Evolutionary conservation across 108 stramenopile species (phyloP).

Genomic region (Nitzschia palea): DNA sequence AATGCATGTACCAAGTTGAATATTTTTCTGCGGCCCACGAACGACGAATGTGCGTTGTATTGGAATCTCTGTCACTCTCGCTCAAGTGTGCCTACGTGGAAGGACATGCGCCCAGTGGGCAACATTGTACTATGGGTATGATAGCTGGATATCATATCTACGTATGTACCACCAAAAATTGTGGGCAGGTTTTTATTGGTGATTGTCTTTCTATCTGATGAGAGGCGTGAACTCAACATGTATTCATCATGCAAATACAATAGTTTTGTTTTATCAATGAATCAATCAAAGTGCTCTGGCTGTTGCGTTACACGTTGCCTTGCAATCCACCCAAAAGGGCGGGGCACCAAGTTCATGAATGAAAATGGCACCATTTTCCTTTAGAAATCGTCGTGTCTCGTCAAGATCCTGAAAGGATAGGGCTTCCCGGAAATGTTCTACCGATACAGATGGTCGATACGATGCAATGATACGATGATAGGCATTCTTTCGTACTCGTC

Average conservation of each 20-base stretch:
- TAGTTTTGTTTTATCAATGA: neutral
- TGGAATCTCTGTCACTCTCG: too few species aligned
- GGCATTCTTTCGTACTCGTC: conserved; percentile 45
- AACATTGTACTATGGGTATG: too few species aligned
- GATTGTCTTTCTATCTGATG: too few species aligned
- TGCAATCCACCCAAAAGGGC: conserved; percentile 58
- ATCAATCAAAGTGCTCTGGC: neutral
- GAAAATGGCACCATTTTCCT: conserved; percentile 45
- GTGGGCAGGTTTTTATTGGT: neutral
- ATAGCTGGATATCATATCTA: too few species aligned
- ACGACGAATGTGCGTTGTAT: too few species aligned
- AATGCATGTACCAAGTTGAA: too few species aligned
- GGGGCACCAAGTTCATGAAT: conserved; percentile 29
- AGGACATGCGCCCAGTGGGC: too few species aligned
- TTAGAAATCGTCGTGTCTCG: conserved; percentile 50
- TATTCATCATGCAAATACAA: neutral
- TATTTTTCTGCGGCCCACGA: too few species aligned
- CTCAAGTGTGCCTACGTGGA: too few species aligned
- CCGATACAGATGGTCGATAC: conserved; percentile 44
- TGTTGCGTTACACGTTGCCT: conserved; percentile 23
- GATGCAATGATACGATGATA: conserved; percentile 52
- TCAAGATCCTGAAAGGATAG: conserved; percentile 47
- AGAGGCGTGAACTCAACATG: too few species aligned
- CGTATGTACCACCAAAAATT: neutral
- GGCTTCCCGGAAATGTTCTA: conserved; percentile 45